Base-by-base conservation (phyloP, 306 rosid species). In the Prunus dulcis region DNA sequence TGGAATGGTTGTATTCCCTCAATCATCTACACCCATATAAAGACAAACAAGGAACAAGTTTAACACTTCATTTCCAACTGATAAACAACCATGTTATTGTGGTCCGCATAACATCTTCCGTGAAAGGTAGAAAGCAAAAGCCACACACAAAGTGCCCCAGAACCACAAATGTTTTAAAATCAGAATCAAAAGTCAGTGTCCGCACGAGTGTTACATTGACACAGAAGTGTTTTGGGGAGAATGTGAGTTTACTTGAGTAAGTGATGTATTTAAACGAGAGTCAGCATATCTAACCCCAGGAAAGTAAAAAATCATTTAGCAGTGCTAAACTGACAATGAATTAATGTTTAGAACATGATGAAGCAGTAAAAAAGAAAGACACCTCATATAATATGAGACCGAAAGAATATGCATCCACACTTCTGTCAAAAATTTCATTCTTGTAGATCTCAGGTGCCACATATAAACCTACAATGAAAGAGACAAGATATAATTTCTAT, bases 331-430 rank as follows among this genome's bases (percentile, higher is more conserved):
- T 41, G 62, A 83, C 43, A 76, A 51, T 55, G 75, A 9, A 77
- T 69, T 70, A 78, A 63, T 45, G 57, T 68, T 71, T 60, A 49
- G 52, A 57, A 61, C 68, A 38, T 11, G 19, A n/a, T 30, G 49
- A 62, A 45, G 7, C 41, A 49, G 76, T 43, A 67, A 30, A 50
- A 77, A 74, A 1, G 64, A 67, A 52, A 45, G 73, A 64, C 84
- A 96, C 99, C 99, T 96, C 99, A 27, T 89, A 91, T 74, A 96
- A 49, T 81, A 96, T 75, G 67, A 96, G 96, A 75, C 98, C 99
- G 55, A 93, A 96, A 74, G 98, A 89, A 83, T 88, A 96, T 8
- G 88, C 87, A 86, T 96, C 99, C 78, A 80, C 98, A 68, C 93
- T 88, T 86, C 93, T 93, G 79, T 85, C 93, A 79, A 96, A 96